Percentiles rank a stretch among this genome's conserved stretches.
Evolutionary conservation across 352 stramenopile species (phyloP).

Genomic region (Detonula confervacea): DNA sequence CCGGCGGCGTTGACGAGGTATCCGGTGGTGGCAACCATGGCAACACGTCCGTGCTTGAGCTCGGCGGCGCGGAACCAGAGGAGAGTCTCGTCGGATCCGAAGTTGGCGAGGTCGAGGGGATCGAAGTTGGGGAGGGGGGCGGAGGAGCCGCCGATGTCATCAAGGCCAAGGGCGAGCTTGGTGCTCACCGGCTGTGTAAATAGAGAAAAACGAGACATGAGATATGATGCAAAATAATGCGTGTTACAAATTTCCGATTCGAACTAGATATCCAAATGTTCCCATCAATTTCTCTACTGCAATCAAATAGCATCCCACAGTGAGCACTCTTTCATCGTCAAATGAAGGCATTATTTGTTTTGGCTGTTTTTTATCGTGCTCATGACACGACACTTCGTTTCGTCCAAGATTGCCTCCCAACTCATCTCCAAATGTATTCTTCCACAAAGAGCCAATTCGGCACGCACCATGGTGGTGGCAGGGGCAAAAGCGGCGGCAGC

Average conservation of each 20-base stretch:
- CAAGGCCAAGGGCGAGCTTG: slow-evolving; percentile 40
- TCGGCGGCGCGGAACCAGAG: slow-evolving; percentile 67
- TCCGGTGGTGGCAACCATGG: slow-evolving; percentile 65
- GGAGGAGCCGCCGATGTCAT: slow-evolving; percentile 50
- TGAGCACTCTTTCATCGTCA: no score
- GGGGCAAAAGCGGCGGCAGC: slow-evolving; percentile 70
- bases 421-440: no score
- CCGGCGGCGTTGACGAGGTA: slow-evolving; percentile 77
- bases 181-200: slow-evolving; percentile 33
- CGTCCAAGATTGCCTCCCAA: no score
- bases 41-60: slow-evolving; percentile 65
- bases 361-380: no score
- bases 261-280: no score
- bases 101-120: slow-evolving; percentile 45
- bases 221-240: not conserved
- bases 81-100: slow-evolving; percentile 58
- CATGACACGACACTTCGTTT: no score
- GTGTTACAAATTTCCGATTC: not conserved
- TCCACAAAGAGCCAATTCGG: not conserved
- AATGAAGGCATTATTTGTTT: no score
- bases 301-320: no score
- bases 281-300: no score
- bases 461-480: slow-evolving; percentile 47
- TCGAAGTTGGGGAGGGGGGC: slow-evolving; percentile 58
- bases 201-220: not conserved